These are phyloP conservation scores for Xylariaceae sp. DNA, from an alignment of 2,329 filamentous ascomycete genomes.

Conservation along the genomic window DNA sequence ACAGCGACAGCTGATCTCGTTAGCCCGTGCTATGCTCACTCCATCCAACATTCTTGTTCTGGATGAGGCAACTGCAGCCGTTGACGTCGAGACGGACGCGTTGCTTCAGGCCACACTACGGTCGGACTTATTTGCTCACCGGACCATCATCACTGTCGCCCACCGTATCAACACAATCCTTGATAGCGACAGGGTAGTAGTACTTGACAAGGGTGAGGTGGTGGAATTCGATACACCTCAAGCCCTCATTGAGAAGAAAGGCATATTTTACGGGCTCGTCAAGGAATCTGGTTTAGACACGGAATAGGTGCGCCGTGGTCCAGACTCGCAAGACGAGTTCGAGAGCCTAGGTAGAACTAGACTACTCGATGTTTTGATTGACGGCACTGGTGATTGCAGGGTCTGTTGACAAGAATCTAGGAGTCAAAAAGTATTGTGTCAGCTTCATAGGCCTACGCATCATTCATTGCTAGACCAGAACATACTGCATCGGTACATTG, in stretches of 20 bases:
- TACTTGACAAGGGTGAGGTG: constrained; percentile 85
- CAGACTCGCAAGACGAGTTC: background rate
- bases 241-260: constrained; percentile 69
- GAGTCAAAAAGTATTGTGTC: too few species aligned
- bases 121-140: constrained; percentile 71
- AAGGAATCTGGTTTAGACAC: constrained; percentile 77
- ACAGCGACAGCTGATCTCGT: constrained; percentile 87
- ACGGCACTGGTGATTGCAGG: background rate
- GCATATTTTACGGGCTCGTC: constrained; percentile 84
- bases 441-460: too few species aligned
- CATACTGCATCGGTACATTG: too few species aligned
- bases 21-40: constrained; percentile 88
- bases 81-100: constrained; percentile 65
- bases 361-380: constrained; percentile 1
- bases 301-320: constrained; percentile 29
- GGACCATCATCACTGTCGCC: constrained; percentile 97
- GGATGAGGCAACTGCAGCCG: constrained; percentile 87
- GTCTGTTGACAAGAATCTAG: background rate
- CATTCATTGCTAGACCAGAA: too few species aligned
- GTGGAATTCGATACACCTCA: constrained; percentile 88
- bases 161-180: constrained; percentile 98
- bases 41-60: constrained; percentile 96
- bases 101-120: constrained; percentile 62
- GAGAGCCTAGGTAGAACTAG: background rate
- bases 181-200: constrained; percentile 82